A percentile compares a stretch with the other conserved stretches of the same genome.
Evolutionary conservation across 2,329 filamentous ascomycete species (phyloP).

Genomic region (Fusarium xyrophilum): DNA sequence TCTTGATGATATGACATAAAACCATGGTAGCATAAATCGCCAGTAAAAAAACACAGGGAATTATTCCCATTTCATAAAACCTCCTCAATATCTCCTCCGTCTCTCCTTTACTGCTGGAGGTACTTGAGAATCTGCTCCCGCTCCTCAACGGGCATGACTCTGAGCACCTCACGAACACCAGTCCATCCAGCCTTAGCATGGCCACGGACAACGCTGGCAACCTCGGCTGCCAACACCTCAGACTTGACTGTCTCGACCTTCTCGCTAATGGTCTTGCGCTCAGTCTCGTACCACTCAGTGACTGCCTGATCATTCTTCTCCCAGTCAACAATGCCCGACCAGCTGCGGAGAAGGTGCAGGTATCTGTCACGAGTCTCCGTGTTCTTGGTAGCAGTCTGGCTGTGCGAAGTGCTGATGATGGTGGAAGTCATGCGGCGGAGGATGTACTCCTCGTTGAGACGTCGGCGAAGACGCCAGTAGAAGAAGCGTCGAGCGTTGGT

Average conservation of each 20-base stretch:
- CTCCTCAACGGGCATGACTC: constrained; percentile 86
- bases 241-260: constrained; percentile 87
- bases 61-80: constrained; percentile 12
- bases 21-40: constrained; percentile 31
- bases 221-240: constrained; percentile 65
- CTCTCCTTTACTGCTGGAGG: constrained; percentile 51
- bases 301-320: constrained; percentile 81
- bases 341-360: constrained; percentile 79
- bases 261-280: constrained; percentile 79
- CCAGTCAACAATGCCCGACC: constrained; percentile 81
- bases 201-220: constrained; percentile 53
- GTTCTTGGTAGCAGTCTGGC: constrained; percentile 51
- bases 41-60: constrained; percentile 27
- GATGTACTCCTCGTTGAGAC: constrained; percentile 97
- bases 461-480: constrained; percentile 98
- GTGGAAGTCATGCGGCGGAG: constrained; percentile 80
- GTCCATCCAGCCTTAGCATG: constrained; percentile 75
- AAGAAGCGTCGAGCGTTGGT: constrained; percentile 93
- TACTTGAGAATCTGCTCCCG: constrained; percentile 80
- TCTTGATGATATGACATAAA: constrained; percentile 34
- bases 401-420: constrained; percentile 43
- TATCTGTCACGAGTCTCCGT: constrained; percentile 68
- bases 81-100: background rate
- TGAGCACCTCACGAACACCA: constrained; percentile 84
- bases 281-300: constrained; percentile 95